Conservation (phyloP, 75 land plant species). For the Pinus taeda region DNA sequence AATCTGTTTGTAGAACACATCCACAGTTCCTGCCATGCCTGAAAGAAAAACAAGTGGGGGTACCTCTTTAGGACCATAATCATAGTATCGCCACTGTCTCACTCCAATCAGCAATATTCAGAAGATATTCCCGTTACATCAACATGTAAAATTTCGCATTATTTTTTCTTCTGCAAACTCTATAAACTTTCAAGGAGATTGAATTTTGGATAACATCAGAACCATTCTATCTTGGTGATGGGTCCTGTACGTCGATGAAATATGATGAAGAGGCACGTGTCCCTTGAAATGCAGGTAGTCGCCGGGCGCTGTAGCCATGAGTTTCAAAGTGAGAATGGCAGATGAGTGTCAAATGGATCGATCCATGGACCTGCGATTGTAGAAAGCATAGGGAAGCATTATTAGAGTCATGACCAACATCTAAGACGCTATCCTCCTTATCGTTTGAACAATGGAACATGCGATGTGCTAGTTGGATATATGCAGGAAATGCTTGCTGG, state of each 20-base stretch:
- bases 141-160: not conserved
- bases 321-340: not conserved
- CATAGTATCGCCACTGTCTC: no score
- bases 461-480: constrained; percentile 17
- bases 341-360: not conserved
- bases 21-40: no score
- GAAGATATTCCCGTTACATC: not conserved
- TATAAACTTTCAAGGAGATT: not conserved
- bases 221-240: no score
- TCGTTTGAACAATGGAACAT: not conserved
- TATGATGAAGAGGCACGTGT: constrained; percentile 87
- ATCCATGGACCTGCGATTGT: not conserved
- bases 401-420: not conserved
- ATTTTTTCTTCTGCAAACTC: not conserved
- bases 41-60: no score
- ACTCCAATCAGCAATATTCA: not conserved
- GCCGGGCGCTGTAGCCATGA: constrained; percentile 59
- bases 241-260: no score
- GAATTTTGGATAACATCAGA: not conserved
- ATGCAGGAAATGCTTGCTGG: constrained; percentile 21
- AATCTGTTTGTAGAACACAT: no score
- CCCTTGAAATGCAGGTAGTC: constrained; percentile 93
- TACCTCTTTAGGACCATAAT: no score
- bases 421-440: not conserved
- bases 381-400: not conserved